Evolutionary conservation across 176 grass and related monocot genomes (phyloP).

Genomic region (Themeda triandra): DNA sequence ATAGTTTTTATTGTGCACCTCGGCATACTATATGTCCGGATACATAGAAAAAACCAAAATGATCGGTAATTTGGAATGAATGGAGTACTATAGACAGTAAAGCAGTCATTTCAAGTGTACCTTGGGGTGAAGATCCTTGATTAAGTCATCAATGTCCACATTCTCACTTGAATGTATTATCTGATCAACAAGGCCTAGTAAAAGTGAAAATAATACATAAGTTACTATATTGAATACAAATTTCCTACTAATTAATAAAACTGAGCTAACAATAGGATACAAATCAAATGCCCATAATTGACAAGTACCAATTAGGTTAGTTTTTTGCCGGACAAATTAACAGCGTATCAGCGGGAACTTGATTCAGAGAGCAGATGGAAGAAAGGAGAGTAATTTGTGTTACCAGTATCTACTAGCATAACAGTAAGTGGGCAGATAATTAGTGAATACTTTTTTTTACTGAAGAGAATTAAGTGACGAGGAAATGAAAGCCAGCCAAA

Average conservation of each 20-base stretch:
- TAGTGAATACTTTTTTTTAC: background rate
- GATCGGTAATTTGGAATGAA: background rate
- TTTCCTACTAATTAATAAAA: background rate
- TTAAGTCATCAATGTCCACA: constrained; percentile 64
- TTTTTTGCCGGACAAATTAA: constrained; percentile 12
- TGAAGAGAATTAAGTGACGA: background rate
- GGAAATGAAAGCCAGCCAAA: background rate
- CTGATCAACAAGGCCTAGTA: constrained; percentile 87
- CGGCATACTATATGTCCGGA: background rate
- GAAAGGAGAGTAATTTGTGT: background rate
- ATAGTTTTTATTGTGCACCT: background rate
- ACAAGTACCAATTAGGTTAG: background rate
- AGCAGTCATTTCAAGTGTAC: constrained; percentile 35
- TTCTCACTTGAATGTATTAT: constrained; percentile 86
- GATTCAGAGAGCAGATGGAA: constrained; percentile 6
- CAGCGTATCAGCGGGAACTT: background rate
- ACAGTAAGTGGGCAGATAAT: background rate
- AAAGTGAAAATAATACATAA: constrained; percentile 32
- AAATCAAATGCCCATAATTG: background rate
- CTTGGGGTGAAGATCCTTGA: constrained; percentile 92
- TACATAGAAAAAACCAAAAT: background rate
- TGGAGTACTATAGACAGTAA: background rate
- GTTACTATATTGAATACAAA: background rate
- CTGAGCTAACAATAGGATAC: background rate
- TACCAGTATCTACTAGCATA: background rate